phyloP scores from a whole-genome alignment of 495 filamentous ascomycete species.

The Xylaria curta region DNA sequence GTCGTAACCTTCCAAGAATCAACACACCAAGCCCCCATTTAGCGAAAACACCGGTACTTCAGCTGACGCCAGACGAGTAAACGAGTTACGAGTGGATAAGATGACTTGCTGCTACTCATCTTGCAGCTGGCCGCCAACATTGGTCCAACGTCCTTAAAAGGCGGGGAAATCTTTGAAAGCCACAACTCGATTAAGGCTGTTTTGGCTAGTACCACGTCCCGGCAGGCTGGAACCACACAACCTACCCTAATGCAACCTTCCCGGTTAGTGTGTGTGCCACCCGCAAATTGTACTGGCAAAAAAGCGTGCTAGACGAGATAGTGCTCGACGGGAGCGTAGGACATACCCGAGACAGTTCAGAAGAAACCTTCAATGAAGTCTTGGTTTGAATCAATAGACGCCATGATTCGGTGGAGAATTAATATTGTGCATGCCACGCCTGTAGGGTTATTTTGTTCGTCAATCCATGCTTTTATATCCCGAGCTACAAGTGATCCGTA shows the following conservation, averaged over 20 bases:
- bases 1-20: not conserved
- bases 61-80: not conserved
- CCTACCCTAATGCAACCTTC: conserved; percentile 25
- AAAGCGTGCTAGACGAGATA: conserved; percentile 9
- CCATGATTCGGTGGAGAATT: not conserved
- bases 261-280: conserved; percentile 10
- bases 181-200: conserved; percentile 12
- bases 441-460: not conserved
- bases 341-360: conserved; percentile 5
- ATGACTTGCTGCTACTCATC: conserved; percentile 6
- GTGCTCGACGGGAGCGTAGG: conserved; percentile 6
- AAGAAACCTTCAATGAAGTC: not conserved
- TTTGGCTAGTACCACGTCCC: conserved; percentile 9
- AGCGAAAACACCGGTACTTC: conserved; percentile 9
- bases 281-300: not conserved
- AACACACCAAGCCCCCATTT: not conserved
- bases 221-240: conserved; percentile 25
- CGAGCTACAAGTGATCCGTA: not conserved
- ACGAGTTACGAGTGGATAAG: not conserved
- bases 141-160: not conserved
- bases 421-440: not conserved
- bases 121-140: conserved; percentile 14
- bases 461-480: not conserved
- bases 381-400: not conserved
- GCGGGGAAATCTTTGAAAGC: conserved; percentile 5